A percentile compares a stretch with the other conserved stretches of the same genome.
Conservation (phyloP, 2,329 filamentous ascomycete species). For the Colletotrichum limetticola region DNA sequence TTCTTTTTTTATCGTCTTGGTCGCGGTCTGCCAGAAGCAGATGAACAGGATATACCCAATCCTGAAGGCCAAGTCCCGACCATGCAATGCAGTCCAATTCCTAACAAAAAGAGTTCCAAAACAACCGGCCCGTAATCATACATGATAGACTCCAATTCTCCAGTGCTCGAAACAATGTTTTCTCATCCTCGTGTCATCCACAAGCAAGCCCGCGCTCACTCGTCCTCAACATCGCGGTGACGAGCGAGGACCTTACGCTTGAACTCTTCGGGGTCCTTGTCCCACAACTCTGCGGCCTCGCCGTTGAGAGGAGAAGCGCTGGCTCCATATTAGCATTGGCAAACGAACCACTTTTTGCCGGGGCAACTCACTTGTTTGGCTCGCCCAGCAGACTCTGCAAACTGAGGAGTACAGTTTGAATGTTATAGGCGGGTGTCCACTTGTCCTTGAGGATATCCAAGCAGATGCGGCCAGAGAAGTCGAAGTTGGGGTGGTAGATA, state of each 20-base stretch:
- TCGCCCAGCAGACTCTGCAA: conserved; percentile 95
- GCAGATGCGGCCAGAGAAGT: conserved; percentile 97
- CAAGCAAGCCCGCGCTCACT: conserved; percentile 50
- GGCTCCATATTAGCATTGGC: conserved; percentile 35
- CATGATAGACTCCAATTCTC: conserved; percentile 56
- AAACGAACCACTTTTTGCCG: not conserved
- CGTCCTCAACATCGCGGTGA: conserved; percentile 73
- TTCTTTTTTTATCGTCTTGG: conserved; percentile 21
- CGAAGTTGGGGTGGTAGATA: conserved; percentile 98
- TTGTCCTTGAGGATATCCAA: conserved; percentile 99
- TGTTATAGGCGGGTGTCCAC: conserved; percentile 98
- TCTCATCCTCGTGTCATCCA: not conserved
- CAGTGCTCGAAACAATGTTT: conserved; percentile 40
- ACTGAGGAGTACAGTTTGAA: conserved; percentile 91
- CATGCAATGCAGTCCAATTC: conserved; percentile 46
- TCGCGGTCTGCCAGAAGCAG: conserved; percentile 26
- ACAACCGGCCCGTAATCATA: conserved; percentile 39
- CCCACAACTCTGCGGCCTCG: conserved; percentile 96
- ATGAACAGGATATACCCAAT: conserved; percentile 26
- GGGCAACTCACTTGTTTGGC: conserved; percentile 87
- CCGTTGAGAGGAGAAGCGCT: conserved; percentile 95
- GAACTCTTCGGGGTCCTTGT: conserved; percentile 87
- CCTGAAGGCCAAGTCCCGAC: conserved; percentile 20
- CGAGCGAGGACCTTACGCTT: conserved; percentile 77
- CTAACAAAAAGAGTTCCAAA: conserved; percentile 45